A percentile compares a stretch with the other conserved stretches of the same genome.
These are phyloP conservation scores for Yamadazyma taylorii DNA, from an alignment of 1,139 yeast genomes.

Conservation along the genomic window DNA sequence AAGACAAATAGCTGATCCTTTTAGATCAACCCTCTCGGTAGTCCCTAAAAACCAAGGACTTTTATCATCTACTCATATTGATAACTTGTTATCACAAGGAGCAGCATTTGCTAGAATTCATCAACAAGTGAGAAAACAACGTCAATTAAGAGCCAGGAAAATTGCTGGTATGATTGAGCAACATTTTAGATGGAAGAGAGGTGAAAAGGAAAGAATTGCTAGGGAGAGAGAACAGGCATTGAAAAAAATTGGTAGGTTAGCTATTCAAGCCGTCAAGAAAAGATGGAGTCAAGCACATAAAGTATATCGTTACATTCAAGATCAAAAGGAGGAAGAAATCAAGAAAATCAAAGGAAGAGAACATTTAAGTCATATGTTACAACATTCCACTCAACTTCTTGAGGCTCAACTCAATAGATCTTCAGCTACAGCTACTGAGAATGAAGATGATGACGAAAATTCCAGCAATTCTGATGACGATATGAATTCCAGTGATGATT, in stretches of 20 bases:
- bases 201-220: constrained; percentile 81
- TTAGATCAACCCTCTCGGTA: constrained; percentile 38
- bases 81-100: constrained; percentile 77
- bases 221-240: constrained; percentile 71
- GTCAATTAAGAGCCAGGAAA: constrained; percentile 67
- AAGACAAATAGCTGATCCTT: constrained; percentile 43
- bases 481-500: constrained; percentile 22
- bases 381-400: constrained; percentile 84
- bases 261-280: constrained; percentile 81
- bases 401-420: constrained; percentile 73
- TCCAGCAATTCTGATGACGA: constrained; percentile 23
- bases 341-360: constrained; percentile 79
- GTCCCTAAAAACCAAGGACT: constrained; percentile 42
- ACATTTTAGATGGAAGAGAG: constrained; percentile 81
- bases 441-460: constrained; percentile 16
- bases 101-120: constrained; percentile 68
- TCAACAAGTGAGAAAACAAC: constrained; percentile 64
- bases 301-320: constrained; percentile 59
- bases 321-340: constrained; percentile 64
- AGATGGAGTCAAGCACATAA: constrained; percentile 91
- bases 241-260: constrained; percentile 69
- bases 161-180: constrained; percentile 81
- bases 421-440: constrained; percentile 24
- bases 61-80: constrained; percentile 58
- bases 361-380: constrained; percentile 84